Base-by-base conservation (phyloP, 2,329 filamentous ascomycete genomes). In the Ustulina deusta region DNA sequence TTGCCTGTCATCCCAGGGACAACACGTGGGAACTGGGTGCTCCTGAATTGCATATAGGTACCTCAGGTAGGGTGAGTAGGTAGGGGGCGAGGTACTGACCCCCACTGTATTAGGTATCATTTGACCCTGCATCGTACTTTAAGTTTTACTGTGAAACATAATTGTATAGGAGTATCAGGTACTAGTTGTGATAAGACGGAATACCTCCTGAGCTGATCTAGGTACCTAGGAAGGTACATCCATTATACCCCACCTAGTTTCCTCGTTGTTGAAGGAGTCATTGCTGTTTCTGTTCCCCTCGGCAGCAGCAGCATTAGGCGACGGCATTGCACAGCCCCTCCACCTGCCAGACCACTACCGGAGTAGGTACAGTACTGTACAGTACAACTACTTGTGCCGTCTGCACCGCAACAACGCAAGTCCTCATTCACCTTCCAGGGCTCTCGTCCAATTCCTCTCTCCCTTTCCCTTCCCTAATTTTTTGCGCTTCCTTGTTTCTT, bases 391-490 rank as follows among this genome's bases (percentile, higher is more conserved):
- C 52, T 6, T 20, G 38, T 27, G 56, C 42, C 54, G 51, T 51
- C 51, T 61, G 67, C 73, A 69, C 72, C 70, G 72, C 71, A 71
- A 71, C 71, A 74, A 70, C 68, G 62, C 71, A 67, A 73, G 64
- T 60, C 64, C 63, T 69, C 61, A 61, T 66, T 65, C 57, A 66
- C 63, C 57, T 63, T 56, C 59, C 55, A 56, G 66, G 58, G 44
- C 56, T 40, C 58, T 42, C 36, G 48, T 65, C 65, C 63, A 65
- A 61, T 64, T 65, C 62, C 61, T 63, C 63, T 61, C 58, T 61
- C 61, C 51, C 56, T 56, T 63, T 67, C 69, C 70, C 63, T 72
- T 57, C 61, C 60, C 63, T 49, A 65, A 61, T 71, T 69, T 72
- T 72, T 73, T 68, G 73, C 71, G 68, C 71, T 69, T 71, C 66